Evolutionary conservation across 2,329 filamentous ascomycete species (phyloP), one percentile per base, ranked within the genome.

Genomic region (Fusarium floridanum): DNA sequence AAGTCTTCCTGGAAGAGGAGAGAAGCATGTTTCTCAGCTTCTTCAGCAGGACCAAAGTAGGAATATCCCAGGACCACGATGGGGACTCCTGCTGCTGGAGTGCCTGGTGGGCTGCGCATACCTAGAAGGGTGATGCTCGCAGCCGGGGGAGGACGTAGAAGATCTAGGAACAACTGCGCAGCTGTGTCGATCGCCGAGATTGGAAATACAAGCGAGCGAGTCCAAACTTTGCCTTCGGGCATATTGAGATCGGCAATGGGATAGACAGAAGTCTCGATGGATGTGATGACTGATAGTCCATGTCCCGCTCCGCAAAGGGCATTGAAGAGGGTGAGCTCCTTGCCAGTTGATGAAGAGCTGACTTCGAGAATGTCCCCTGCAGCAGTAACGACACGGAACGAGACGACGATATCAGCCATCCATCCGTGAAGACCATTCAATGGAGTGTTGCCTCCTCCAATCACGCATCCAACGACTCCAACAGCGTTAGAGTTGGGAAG

Each of bases 251-350:
- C 37, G 0, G 76, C 65, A 0, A 84, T 67, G 6, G 74, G 72
- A 20, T 77, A 81, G 0, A 64, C 73, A 0, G 66, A 66, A 10
- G 82, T 72, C 0, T 75, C 82, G 0, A 80, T 36, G n/a, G 78
- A 72, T 0, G 78, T 80, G 11, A 84, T 74, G 6, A 83, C 76
- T 2, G 81, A 79, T 0, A 84, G 62, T 0, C 83, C 83, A 24
- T 81, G 80, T 1, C 83, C 83, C 7, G 79, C 82, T 3, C 83
- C 83, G 17, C 81, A 75, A 1, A 84, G 71, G 3, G 75, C 74
- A 11, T 81, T 69, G 70, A 81, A 84, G 0, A 84, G 68, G 1
- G 66, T 65, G 9, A 73, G 72, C 2, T 82, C 80, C 3, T 78
- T 77, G 1, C 69, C 76, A 0, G 64, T 22, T 2, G 71, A 68